Conservation (phyloP, 1,139 yeast species). For the Protomyces arabidopsidicola region DNA sequence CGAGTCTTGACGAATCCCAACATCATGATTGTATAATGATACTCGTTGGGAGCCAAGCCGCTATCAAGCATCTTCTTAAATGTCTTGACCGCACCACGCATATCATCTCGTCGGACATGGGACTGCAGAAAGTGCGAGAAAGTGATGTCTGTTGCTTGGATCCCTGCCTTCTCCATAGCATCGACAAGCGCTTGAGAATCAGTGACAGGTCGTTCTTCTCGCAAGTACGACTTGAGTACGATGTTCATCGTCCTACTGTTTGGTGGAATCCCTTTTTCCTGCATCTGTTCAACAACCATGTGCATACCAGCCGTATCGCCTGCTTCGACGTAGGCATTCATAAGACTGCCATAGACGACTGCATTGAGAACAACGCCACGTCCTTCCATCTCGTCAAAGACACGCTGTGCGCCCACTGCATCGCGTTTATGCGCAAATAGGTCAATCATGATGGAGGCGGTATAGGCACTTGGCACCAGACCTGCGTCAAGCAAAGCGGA, state of each 20-base stretch:
- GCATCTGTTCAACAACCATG: background rate
- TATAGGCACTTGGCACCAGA: background rate
- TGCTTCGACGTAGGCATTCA: constrained; percentile 26
- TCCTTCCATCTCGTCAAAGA: constrained; percentile 5
- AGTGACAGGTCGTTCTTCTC: constrained; percentile 1
- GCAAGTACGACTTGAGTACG: constrained; percentile 5
- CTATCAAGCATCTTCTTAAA: constrained; percentile 1
- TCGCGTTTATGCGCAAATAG: constrained; percentile 14
- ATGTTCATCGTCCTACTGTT: constrained; percentile 15
- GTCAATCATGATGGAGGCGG: constrained; percentile 19
- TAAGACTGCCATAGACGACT: constrained; percentile 6
- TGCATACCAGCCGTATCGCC: constrained; percentile 3
- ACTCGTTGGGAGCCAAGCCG: constrained; percentile 7
- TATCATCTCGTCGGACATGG: background rate
- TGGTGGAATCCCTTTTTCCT: background rate
- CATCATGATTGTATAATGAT: constrained; percentile 21
- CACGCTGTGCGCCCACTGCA: constrained; percentile 11
- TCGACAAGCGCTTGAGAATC: constrained; percentile 9
- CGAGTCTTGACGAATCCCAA: constrained; percentile 3
- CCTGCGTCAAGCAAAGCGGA: constrained; percentile 7
- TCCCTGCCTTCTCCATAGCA: constrained; percentile 4
- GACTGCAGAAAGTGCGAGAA: constrained; percentile 11
- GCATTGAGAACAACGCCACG: constrained; percentile 10
- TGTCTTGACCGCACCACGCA: background rate
- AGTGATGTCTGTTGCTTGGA: constrained; percentile 8